Percentiles rank a stretch among this genome's conserved stretches.
These are phyloP conservation scores for Colletotrichum costaricense DNA, from an alignment of 2,329 filamentous ascomycete genomes.

Conservation along the genomic window DNA sequence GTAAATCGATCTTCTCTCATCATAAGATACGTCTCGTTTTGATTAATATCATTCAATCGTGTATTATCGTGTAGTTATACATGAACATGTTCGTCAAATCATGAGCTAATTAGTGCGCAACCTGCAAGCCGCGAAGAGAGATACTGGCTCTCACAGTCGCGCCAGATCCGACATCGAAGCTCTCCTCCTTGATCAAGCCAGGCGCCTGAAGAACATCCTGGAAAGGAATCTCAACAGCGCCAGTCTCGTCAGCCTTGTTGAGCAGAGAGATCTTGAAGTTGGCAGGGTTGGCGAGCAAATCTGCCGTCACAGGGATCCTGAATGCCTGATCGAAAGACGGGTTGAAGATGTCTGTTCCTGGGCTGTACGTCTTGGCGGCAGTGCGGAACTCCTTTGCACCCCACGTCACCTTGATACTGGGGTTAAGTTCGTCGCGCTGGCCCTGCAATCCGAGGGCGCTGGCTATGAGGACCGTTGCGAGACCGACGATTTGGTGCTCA, in stretches of 20 bases:
- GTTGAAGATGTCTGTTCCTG: slow-evolving; percentile 60
- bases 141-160: slow-evolving; percentile 49
- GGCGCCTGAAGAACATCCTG: slow-evolving; percentile 46
- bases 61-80: slow-evolving; percentile 1
- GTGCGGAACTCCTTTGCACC: slow-evolving; percentile 54
- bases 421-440: slow-evolving; percentile 54
- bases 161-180: slow-evolving; percentile 49
- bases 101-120: slow-evolving; percentile 29
- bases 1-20: neutral
- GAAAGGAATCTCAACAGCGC: slow-evolving; percentile 49
- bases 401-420: slow-evolving; percentile 57
- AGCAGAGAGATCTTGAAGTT: slow-evolving; percentile 48
- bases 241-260: slow-evolving; percentile 47
- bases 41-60: neutral
- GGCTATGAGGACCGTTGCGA: slow-evolving; percentile 56
- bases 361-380: slow-evolving; percentile 53
- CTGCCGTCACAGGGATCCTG: slow-evolving; percentile 50
- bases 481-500: slow-evolving; percentile 49
- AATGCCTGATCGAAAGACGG: slow-evolving; percentile 59
- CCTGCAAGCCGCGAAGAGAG: slow-evolving; percentile 43
- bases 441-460: slow-evolving; percentile 54
- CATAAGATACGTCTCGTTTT: too few species aligned
- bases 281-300: slow-evolving; percentile 40
- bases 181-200: slow-evolving; percentile 44
- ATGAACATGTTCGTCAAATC: neutral